Conservation (phyloP, 768 basidiomycete species). For the Kwoniella sp. region DNA sequence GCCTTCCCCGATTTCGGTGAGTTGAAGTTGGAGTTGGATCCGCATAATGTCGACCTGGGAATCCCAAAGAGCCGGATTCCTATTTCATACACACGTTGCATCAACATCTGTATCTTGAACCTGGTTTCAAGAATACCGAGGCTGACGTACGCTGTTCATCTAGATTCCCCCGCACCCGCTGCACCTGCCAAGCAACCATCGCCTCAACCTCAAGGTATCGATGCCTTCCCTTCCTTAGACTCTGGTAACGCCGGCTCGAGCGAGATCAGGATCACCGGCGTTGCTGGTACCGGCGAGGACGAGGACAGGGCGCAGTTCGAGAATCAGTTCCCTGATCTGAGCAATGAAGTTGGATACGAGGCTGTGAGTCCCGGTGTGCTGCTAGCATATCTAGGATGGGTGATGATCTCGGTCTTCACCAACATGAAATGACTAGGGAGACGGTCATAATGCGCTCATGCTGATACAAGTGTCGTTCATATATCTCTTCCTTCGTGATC, state of each 20-base stretch:
- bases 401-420: too few relatives aligned
- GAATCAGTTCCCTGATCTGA: conserved; percentile 53
- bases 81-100: background rate
- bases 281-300: conserved; percentile 47
- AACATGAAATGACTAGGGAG: too few relatives aligned
- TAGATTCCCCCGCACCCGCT: conserved; percentile 21
- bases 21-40: too few relatives aligned
- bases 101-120: background rate
- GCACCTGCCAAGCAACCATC: conserved; percentile 21
- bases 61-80: too few relatives aligned
- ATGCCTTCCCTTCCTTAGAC: conserved; percentile 41
- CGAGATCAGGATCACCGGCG: conserved; percentile 51
- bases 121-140: background rate
- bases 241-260: conserved; percentile 25
- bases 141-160: background rate
- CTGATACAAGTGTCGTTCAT: too few relatives aligned
- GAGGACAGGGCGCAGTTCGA: conserved; percentile 52
- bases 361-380: conserved; percentile 38
- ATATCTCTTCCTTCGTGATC: too few relatives aligned
- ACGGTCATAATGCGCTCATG: too few relatives aligned
- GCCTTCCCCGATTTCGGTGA: conserved; percentile 49
- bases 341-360: conserved; percentile 43
- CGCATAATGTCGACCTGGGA: too few relatives aligned
- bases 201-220: conserved; percentile 38
- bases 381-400: too few relatives aligned